Evolutionary conservation across 2,329 filamentous ascomycete species (phyloP).

Genomic region (Fusarium albidum): DNA sequence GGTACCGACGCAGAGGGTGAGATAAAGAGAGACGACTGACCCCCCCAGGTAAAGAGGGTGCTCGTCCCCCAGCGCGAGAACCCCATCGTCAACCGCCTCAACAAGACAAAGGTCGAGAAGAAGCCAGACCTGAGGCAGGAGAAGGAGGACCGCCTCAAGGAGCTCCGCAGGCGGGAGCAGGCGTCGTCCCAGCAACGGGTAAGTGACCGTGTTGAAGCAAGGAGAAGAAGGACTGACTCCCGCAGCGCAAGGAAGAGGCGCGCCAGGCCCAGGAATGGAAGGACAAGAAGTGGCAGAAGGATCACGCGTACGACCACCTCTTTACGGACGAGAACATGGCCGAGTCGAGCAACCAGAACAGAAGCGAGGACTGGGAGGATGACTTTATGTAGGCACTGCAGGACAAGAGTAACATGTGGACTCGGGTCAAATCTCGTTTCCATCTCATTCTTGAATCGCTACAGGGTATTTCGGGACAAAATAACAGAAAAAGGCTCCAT

Average conservation of each 20-base stretch:
- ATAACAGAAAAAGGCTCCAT: neutral
- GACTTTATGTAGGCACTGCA: slow-evolving; percentile 99
- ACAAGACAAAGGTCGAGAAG: slow-evolving; percentile 93
- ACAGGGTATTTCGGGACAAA: slow-evolving; percentile 24
- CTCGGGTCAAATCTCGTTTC: too few relatives aligned
- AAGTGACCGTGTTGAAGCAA: slow-evolving; percentile 33
- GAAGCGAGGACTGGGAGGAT: slow-evolving; percentile 79
- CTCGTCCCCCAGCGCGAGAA: slow-evolving; percentile 86
- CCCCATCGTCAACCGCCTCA: slow-evolving; percentile 92
- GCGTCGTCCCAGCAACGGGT: slow-evolving; percentile 69
- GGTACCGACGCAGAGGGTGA: slow-evolving; percentile 44
- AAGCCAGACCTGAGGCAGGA: slow-evolving; percentile 85
- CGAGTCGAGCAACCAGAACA: slow-evolving; percentile 83
- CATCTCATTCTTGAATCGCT: slow-evolving; percentile 7
- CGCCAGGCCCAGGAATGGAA: slow-evolving; percentile 79
- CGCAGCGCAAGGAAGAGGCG: slow-evolving; percentile 79
- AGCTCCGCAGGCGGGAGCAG: slow-evolving; percentile 76
- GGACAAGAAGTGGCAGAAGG: slow-evolving; percentile 92
- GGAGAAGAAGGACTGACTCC: neutral
- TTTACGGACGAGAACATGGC: slow-evolving; percentile 85
- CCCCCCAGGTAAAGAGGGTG: slow-evolving; percentile 74
- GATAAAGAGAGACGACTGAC: neutral
- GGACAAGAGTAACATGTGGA: too few relatives aligned
- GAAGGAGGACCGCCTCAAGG: slow-evolving; percentile 77
- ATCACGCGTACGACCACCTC: slow-evolving; percentile 96